Percentiles rank a stretch among this genome's conserved stretches.
phyloP scores from a whole-genome alignment of 345 rosid species.

The Eutrema heterophyllum region DNA sequence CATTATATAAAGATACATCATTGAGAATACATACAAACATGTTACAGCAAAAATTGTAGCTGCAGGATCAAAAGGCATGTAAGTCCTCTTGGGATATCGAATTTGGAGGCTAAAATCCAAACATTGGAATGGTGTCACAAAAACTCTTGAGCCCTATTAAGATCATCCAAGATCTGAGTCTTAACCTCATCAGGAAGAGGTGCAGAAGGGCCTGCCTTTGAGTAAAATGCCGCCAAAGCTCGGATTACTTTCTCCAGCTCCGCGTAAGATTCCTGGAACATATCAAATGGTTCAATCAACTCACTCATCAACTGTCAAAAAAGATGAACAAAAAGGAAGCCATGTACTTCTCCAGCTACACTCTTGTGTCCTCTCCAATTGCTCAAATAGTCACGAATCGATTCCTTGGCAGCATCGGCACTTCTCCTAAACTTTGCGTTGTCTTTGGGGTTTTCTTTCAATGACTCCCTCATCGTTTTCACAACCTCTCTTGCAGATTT shows the following conservation, averaged over 20 bases:
- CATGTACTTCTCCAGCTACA: slow-evolving; percentile 49
- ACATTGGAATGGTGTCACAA: slow-evolving; percentile 31
- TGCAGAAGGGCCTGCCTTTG: slow-evolving; percentile 87
- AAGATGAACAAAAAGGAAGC: background rate
- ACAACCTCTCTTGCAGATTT: slow-evolving; percentile 83
- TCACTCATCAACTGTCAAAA: background rate
- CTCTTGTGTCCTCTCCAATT: slow-evolving; percentile 70
- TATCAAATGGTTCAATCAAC: background rate
- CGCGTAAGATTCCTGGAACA: slow-evolving; percentile 68
- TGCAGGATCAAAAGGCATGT: background rate
- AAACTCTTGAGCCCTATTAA: slow-evolving; percentile 62
- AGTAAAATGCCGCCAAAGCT: slow-evolving; percentile 73
- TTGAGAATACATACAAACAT: background rate
- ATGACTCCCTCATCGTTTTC: slow-evolving; percentile 69
- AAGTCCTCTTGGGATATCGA: background rate
- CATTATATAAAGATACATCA: background rate
- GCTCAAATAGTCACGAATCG: slow-evolving; percentile 71
- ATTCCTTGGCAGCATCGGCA: slow-evolving; percentile 92
- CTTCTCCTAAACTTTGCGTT: slow-evolving; percentile 62
- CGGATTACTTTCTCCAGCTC: slow-evolving; percentile 75
- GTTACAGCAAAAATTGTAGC: background rate
- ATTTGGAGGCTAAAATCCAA: background rate
- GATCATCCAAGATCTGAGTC: slow-evolving; percentile 53
- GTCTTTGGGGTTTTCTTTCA: slow-evolving; percentile 75
- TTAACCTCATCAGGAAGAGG: slow-evolving; percentile 64